phyloP scores from a whole-genome alignment of 1,284 basidiomycete genomes.

The Chalciporus piperatoides region DNA sequence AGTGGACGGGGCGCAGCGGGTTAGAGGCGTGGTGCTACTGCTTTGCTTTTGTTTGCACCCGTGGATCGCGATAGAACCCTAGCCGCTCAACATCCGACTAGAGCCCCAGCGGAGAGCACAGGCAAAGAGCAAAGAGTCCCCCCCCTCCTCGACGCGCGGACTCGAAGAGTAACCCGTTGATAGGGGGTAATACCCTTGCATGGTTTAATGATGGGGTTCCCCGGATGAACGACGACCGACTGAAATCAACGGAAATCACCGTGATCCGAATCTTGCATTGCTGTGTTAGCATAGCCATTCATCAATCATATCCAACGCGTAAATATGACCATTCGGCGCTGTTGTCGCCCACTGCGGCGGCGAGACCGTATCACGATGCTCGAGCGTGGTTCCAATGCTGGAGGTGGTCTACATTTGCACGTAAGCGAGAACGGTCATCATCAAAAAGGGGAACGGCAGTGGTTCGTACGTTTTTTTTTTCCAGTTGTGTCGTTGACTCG shows the following conservation, averaged over 20 bases:
- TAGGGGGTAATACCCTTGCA: not conserved
- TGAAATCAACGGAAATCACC: not conserved
- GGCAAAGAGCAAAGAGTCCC: too few relatives aligned
- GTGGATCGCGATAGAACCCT: conserved; percentile 4
- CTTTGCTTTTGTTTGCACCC: conserved; percentile 8
- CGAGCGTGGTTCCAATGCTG: conserved; percentile 1
- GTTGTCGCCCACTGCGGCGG: not conserved
- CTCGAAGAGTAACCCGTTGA: not conserved
- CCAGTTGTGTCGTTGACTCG: not conserved
- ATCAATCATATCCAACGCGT: not conserved
- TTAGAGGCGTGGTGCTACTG: conserved; percentile 5
- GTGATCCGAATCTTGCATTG: conserved; percentile 6
- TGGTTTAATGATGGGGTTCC: not conserved
- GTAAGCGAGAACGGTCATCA: conserved; percentile 5
- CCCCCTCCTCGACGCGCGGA: not conserved
- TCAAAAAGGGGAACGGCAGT: not conserved
- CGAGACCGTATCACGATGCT: not conserved
- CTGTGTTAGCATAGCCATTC: not conserved
- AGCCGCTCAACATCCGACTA: conserved; percentile 1
- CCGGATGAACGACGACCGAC: not conserved
- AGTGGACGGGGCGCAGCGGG: conserved; percentile 16
- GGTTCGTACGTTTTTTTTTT: conserved; percentile 12
- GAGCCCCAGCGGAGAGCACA: not conserved
- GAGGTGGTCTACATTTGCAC: not conserved
- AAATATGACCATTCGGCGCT: not conserved